Evolutionary conservation across 1,284 basidiomycete genomes (phyloP).

Genomic region (Ceratorhiza oryzae-sativae): DNA sequence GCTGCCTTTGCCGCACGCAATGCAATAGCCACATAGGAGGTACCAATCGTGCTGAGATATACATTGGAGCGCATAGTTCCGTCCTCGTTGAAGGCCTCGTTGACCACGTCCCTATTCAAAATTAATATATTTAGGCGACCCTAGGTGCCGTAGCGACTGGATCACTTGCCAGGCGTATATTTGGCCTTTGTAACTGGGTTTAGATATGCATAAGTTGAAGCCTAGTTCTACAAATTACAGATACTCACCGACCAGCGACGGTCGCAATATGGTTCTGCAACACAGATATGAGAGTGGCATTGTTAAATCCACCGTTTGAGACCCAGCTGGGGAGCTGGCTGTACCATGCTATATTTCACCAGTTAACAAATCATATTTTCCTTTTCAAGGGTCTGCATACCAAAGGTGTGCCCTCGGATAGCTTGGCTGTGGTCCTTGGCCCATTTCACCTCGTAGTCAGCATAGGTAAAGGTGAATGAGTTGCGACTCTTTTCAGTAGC

Average conservation of each 20-base stretch:
- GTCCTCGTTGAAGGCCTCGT: constrained; percentile 65
- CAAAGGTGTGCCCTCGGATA: constrained; percentile 51
- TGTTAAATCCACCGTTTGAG: constrained; percentile 54
- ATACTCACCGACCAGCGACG: constrained; percentile 53
- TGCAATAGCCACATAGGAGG: constrained; percentile 56
- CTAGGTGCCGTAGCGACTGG: not conserved
- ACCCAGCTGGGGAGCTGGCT: constrained; percentile 64
- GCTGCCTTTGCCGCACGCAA: constrained; percentile 57
- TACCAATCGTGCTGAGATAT: constrained; percentile 59
- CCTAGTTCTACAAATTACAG: not conserved
- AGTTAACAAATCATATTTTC: not conserved
- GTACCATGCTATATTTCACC: constrained; percentile 62
- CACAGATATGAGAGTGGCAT: constrained; percentile 55
- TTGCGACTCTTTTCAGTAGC: constrained; percentile 61
- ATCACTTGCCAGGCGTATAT: constrained; percentile 51
- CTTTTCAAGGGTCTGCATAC: not conserved
- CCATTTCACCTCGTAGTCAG: constrained; percentile 58
- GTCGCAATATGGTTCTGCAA: constrained; percentile 56
- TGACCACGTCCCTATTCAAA: constrained; percentile 54
- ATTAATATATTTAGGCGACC: too few species aligned
- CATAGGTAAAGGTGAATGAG: constrained; percentile 57
- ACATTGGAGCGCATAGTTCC: constrained; percentile 56
- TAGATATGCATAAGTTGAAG: not conserved
- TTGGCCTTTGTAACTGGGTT: constrained; percentile 59
- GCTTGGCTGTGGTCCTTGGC: constrained; percentile 57